Percentiles rank a stretch among this genome's conserved stretches.
phyloP scores from a whole-genome alignment of 768 basidiomycete genomes.

The Boletus bicolor region DNA sequence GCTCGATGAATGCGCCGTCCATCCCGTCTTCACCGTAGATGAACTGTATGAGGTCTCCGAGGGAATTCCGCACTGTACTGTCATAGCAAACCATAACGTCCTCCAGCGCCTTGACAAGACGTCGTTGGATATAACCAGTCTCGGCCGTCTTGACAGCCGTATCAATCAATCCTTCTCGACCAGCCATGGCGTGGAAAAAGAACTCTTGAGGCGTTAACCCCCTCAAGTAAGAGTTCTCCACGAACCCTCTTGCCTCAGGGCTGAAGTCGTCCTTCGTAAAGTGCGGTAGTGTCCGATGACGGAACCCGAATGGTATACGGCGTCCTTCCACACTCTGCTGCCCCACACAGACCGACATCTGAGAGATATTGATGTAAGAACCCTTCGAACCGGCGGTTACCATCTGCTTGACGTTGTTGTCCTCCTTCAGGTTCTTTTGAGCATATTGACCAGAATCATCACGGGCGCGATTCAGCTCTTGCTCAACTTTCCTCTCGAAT shows the following conservation, averaged over 20 bases:
- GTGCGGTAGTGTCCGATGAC: slow-evolving; percentile 93
- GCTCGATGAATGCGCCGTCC: slow-evolving; percentile 97
- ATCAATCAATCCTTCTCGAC: slow-evolving; percentile 98
- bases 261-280: slow-evolving; percentile 99
- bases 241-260: slow-evolving; percentile 96
- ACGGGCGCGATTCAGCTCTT: slow-evolving; percentile 90
- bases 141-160: slow-evolving; percentile 99
- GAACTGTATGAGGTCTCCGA: slow-evolving; percentile 95
- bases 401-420: slow-evolving; percentile 99
- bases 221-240: slow-evolving; percentile 97
- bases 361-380: slow-evolving; percentile 99
- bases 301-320: slow-evolving; percentile 97
- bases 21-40: slow-evolving; percentile 98
- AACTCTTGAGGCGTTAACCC: slow-evolving; percentile 97
- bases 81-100: slow-evolving; percentile 98
- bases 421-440: slow-evolving; percentile 96
- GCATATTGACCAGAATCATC: slow-evolving; percentile 94
- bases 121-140: slow-evolving; percentile 98
- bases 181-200: slow-evolving; percentile 99
- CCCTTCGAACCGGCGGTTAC: slow-evolving; percentile 98
- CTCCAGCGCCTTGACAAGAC: slow-evolving; percentile 96
- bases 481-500: slow-evolving; percentile 90
- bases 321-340: slow-evolving; percentile 98
- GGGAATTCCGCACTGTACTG: slow-evolving; percentile 94
- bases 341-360: slow-evolving; percentile 99